Conservation (phyloP, 371 early-diverging fungal genomes). For the Mucor plumbeus region DNA sequence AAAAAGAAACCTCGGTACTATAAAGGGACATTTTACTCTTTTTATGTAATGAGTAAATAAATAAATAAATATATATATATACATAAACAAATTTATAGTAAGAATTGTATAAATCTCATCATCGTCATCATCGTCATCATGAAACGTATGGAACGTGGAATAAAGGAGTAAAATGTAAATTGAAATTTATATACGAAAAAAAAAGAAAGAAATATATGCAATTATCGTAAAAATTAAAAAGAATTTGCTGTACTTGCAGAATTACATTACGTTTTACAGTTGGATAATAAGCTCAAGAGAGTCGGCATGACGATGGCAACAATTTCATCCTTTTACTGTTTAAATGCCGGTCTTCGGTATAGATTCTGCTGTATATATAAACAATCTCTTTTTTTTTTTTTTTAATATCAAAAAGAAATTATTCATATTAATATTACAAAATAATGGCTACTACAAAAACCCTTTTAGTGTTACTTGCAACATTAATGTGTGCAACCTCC, state of each 20-base stretch:
- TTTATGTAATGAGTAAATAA: no score
- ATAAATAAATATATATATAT: background rate
- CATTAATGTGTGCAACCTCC: constrained; percentile 4
- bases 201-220: background rate
- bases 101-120: background rate
- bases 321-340: background rate
- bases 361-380: background rate
- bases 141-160: background rate
- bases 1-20: background rate
- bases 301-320: background rate
- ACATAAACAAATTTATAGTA: background rate
- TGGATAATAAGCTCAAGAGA: no score
- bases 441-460: background rate
- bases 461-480: constrained; percentile 2
- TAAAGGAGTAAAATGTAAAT: background rate
- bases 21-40: background rate
- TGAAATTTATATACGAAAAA: background rate
- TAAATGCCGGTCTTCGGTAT: constrained; percentile 8
- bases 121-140: background rate
- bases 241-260: background rate
- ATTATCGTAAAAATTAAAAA: no score
- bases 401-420: no score
- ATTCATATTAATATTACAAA: background rate
- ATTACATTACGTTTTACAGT: background rate
- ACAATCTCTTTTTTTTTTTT: background rate